Percentiles rank a stretch among this genome's conserved stretches.
These are phyloP conservation scores for Penicillium argentinense DNA, from an alignment of 495 filamentous ascomycete species.

Conservation along the genomic window DNA sequence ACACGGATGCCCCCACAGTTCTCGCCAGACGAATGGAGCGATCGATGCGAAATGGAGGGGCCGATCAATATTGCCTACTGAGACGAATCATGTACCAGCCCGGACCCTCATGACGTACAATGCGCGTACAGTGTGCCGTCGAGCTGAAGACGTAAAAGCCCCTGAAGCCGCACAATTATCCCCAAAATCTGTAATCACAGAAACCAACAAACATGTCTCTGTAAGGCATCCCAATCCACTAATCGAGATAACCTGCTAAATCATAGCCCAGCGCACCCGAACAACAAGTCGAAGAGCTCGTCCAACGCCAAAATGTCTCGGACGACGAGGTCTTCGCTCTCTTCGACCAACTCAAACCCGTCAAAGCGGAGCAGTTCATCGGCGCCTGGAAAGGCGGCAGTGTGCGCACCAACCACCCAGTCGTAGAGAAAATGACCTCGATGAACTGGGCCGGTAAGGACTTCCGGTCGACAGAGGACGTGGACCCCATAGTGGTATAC, in stretches of 20 bases:
- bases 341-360: slow-evolving; percentile 18
- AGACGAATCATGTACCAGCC: background rate
- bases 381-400: slow-evolving; percentile 26
- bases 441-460: slow-evolving; percentile 30
- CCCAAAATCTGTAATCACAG: too few relatives aligned
- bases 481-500: slow-evolving; percentile 27
- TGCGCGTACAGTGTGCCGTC: background rate
- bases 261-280: slow-evolving; percentile 9
- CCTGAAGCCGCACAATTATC: too few relatives aligned
- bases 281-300: slow-evolving; percentile 14
- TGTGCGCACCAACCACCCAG: slow-evolving; percentile 26
- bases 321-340: slow-evolving; percentile 9
- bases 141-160: too few relatives aligned
- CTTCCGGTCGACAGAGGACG: slow-evolving; percentile 26
- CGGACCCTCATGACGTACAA: background rate
- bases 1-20: background rate
- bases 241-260: background rate
- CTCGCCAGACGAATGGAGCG: background rate
- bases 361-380: slow-evolving; percentile 12
- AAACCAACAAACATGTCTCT: background rate
- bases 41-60: background rate
- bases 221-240: background rate
- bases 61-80: slow-evolving; percentile 1
- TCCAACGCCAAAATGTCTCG: slow-evolving; percentile 8
- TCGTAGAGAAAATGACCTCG: slow-evolving; percentile 10